phyloP scores from a whole-genome alignment of 2,329 filamentous ascomycete species.

The Teratosphaeria nubilosa region DNA sequence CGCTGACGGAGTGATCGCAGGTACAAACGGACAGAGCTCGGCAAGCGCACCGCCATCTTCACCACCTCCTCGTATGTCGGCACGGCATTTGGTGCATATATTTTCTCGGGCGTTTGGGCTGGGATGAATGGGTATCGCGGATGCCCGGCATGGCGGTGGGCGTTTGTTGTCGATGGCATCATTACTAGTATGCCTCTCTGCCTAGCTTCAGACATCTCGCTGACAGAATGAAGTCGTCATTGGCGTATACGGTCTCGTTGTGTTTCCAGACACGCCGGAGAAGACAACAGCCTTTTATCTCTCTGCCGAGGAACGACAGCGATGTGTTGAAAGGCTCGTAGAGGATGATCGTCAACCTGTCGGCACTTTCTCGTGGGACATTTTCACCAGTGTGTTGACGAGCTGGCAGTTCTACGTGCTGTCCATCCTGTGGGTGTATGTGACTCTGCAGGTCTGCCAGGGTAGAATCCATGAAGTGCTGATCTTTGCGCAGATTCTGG shows the following conservation, averaged over 20 bases:
- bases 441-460: not conserved
- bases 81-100: not conserved
- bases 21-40: not conserved
- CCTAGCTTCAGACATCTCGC: not conserved
- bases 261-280: conserved; percentile 8
- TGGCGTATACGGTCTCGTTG: conserved; percentile 5
- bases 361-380: conserved; percentile 5
- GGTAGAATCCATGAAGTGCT: not conserved
- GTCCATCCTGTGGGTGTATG: conserved; percentile 5
- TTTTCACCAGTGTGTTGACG: conserved; percentile 1
- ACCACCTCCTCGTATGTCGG: not conserved
- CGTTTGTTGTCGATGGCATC: not conserved
- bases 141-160: not conserved
- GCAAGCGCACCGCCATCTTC: not conserved
- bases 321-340: conserved; percentile 5
- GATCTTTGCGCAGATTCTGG: conserved; percentile 2
- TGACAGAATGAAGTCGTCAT: conserved; percentile 5
- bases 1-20: not conserved
- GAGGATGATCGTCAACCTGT: conserved; percentile 7
- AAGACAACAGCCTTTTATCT: conserved; percentile 8
- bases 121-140: not conserved
- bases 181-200: not conserved
- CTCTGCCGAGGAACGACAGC: conserved; percentile 3
- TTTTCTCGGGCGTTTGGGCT: not conserved
- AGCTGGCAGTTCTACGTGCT: conserved; percentile 9